A percentile compares a stretch with the other conserved stretches of the same genome.
These are phyloP conservation scores for Tilletia horrida DNA, from an alignment of 1,284 basidiomycete species.

Conservation along the genomic window DNA sequence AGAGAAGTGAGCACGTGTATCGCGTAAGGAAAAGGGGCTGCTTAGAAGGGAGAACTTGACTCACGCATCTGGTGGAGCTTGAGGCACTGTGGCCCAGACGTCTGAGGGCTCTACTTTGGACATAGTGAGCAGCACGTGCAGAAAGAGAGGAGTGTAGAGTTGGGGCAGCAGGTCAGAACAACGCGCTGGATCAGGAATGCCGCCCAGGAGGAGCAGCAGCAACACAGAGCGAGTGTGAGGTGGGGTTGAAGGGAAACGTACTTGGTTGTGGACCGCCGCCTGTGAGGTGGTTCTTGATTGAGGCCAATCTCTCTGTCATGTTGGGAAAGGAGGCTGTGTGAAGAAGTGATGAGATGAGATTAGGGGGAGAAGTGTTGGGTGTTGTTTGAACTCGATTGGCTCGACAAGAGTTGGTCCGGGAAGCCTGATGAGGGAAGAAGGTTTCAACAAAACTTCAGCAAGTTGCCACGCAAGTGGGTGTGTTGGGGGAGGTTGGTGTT, in stretches of 20 bases:
- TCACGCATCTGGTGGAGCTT: conserved; percentile 18
- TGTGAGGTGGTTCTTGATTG: conserved; percentile 16
- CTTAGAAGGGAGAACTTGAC: neutral
- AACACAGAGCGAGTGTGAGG: neutral
- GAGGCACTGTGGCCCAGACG: conserved; percentile 15
- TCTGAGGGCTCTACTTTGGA: conserved; percentile 16
- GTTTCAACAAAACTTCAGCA: too few species aligned
- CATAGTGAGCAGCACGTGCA: neutral
- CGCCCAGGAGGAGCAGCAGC: neutral
- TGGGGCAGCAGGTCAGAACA: too few species aligned
- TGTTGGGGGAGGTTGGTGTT: too few species aligned
- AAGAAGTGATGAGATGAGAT: too few species aligned
- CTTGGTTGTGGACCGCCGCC: conserved; percentile 2
- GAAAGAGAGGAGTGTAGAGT: too few species aligned
- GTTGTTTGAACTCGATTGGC: too few species aligned
- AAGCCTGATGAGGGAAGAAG: too few species aligned
- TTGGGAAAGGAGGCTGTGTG: neutral
- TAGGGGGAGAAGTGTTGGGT: too few species aligned
- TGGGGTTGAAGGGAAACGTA: neutral
- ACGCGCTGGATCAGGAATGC: neutral
- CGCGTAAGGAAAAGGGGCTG: neutral
- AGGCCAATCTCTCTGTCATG: conserved; percentile 8
- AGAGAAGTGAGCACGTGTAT: neutral
- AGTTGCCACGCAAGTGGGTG: too few species aligned
- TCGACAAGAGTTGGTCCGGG: too few species aligned